Percentiles rank a stretch among this genome's conserved stretches.
Evolutionary conservation across 805 yeast genomes (phyloP).

Genomic region (Pichia scutulata): DNA sequence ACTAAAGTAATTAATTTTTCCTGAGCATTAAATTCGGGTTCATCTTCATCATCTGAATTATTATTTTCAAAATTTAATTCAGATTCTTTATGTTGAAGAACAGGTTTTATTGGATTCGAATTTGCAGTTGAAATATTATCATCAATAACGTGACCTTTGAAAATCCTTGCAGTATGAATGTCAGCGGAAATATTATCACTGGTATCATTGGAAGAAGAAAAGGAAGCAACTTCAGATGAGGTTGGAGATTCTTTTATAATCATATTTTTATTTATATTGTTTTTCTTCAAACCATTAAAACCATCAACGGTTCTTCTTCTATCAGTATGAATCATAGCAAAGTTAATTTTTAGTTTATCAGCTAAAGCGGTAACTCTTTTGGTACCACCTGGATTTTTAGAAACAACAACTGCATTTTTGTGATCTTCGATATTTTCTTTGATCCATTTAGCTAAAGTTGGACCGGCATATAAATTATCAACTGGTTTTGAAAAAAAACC

Average conservation of each 20-base stretch:
- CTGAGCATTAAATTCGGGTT: conserved; percentile 47
- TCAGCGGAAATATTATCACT: conserved; percentile 66
- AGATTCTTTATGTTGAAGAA: conserved; percentile 19
- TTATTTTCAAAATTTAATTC: conserved; percentile 51
- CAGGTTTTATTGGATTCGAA: conserved; percentile 13
- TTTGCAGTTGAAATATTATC: conserved; percentile 37
- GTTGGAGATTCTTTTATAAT: conserved; percentile 22
- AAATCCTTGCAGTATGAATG: conserved; percentile 91
- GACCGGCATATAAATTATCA: conserved; percentile 93
- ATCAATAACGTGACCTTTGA: conserved; percentile 94
- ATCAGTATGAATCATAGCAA: conserved; percentile 99
- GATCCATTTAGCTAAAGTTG: conserved; percentile 94
- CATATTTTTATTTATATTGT: conserved; percentile 36
- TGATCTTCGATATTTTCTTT: conserved; percentile 81
- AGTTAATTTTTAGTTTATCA: conserved; percentile 90
- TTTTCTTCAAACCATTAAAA: conserved; percentile 33
- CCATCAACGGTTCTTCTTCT: conserved; percentile 81
- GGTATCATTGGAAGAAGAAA: conserved; percentile 20
- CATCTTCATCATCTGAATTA: conserved; percentile 87
- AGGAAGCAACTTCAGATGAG: not conserved
- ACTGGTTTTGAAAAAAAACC: conserved; percentile 97
- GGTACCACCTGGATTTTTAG: conserved; percentile 99
- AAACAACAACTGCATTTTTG: conserved; percentile 86
- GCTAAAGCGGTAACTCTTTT: conserved; percentile 96
- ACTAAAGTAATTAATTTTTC: conserved; percentile 93